Base-by-base conservation (phyloP, 1,139 yeast species). In the Taphrina wiesneri region DNA sequence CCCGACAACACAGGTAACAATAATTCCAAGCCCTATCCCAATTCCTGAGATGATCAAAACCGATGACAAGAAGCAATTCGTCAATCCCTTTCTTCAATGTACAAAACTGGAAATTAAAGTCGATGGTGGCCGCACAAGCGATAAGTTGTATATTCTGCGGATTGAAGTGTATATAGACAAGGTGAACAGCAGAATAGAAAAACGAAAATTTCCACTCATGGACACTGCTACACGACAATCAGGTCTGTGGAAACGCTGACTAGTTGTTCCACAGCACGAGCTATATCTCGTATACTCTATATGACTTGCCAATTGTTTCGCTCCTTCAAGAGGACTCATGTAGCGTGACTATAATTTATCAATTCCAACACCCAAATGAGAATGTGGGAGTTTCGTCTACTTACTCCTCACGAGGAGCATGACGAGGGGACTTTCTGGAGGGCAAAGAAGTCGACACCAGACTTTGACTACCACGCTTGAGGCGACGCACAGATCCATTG, bases 341-440 rank as follows among this genome's bases (percentile, higher is more conserved):
- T 39, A n/a, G n/a, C n/a, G 17, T 39, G 17, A 39, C 15, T 39
- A n/a, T 13, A n/a, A 39, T 39, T 19, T 39, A 39, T 39, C 43
- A 7, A 13, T 39, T n/a, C 17, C 9, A 11, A 15, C 36, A 32
- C 15, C 36, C 15, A 32, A 2, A n/a, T n/a, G n/a, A n/a, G n/a
- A n/a, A n/a, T 30, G 34, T 30, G 34, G 11, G 6, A 11, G 9
- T 30, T 11, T 30, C 11, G 34, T n/a, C n/a, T n/a, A 11, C 11
- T 11, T 30, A 30, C 34, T 30, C 34, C 9, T 30, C 34, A 30
- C 34, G 34, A 11, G 19, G n/a, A 15, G 43, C n/a, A 45, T 45
- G 49, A 23, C 49, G 49, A 11, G 49, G 49, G 28, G 49, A 45
- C 49, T 45, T 45, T 45, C 49, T 19, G 7, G 49, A 45, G 2